Conservation (phyloP, 805 yeast genomes). For the Lipomyces mesembrius region DNA sequence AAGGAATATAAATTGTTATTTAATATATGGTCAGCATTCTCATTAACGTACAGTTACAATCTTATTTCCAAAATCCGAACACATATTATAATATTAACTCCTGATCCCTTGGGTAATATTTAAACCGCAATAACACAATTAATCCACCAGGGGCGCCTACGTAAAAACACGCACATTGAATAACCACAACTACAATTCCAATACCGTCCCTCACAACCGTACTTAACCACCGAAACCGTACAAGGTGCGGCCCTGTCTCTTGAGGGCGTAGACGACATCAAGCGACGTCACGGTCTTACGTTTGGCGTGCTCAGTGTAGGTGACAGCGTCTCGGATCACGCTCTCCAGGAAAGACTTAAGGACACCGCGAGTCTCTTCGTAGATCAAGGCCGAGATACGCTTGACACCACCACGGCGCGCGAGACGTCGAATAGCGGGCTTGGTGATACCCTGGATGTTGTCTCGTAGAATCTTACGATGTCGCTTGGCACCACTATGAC, state of each 20-base stretch:
- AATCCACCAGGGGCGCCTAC: not conserved
- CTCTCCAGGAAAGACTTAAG: slow-evolving; percentile 93
- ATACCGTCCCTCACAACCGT: not conserved
- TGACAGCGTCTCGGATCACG: slow-evolving; percentile 98
- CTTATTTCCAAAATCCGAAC: not conserved
- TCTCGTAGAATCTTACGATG: slow-evolving; percentile 99
- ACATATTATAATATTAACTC: not conserved
- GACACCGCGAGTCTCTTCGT: slow-evolving; percentile 98
- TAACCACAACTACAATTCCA: not conserved
- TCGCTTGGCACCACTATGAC: slow-evolving; percentile 92
- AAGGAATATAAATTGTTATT: no score
- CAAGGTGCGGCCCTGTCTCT: slow-evolving; percentile 99
- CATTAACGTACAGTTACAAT: not conserved
- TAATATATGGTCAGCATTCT: not conserved
- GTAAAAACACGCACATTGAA: not conserved
- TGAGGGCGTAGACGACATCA: slow-evolving; percentile 98
- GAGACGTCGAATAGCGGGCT: slow-evolving; percentile 99
- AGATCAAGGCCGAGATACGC: slow-evolving; percentile 98
- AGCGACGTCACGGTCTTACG: slow-evolving; percentile 99
- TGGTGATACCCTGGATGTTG: slow-evolving; percentile 99
- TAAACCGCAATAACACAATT: not conserved
- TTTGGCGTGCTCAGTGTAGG: slow-evolving; percentile 99
- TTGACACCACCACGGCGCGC: slow-evolving; percentile 99
- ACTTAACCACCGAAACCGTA: slow-evolving; percentile 99
- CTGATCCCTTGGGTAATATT: not conserved